phyloP scores from a whole-genome alignment of 306 rosid genomes.

The Cucurbita pepo region DNA sequence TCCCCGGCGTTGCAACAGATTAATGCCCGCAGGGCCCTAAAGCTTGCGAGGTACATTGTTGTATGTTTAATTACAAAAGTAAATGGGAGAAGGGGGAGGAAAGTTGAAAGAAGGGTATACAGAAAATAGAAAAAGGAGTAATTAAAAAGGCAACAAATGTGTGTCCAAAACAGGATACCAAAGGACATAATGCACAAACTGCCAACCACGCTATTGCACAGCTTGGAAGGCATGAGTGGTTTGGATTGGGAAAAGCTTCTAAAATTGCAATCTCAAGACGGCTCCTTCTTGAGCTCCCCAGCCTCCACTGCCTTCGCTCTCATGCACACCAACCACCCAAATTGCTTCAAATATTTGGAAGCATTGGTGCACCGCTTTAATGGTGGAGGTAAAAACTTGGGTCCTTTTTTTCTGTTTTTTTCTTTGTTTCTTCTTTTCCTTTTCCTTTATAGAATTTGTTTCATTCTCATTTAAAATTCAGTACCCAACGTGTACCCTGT shows the following conservation, averaged over 20 bases:
- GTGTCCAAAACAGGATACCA: slow-evolving; percentile 51
- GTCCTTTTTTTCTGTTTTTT: neutral
- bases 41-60: slow-evolving; percentile 42
- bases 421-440: neutral
- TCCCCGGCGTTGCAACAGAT: slow-evolving; percentile 53
- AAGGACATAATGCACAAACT: slow-evolving; percentile 74
- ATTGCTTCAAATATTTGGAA: slow-evolving; percentile 50
- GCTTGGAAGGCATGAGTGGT: slow-evolving; percentile 85
- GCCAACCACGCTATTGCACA: slow-evolving; percentile 77
- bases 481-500: slow-evolving; percentile 83
- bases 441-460: neutral
- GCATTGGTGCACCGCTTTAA: slow-evolving; percentile 38
- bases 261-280: slow-evolving; percentile 66
- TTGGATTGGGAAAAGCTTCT: slow-evolving; percentile 79
- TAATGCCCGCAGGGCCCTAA: slow-evolving; percentile 37
- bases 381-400: slow-evolving; percentile 62
- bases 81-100: too few relatives aligned
- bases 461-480: neutral
- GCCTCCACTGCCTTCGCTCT: slow-evolving; percentile 88
- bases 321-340: slow-evolving; percentile 52
- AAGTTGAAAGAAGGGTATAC: neutral
- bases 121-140: neutral
- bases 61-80: too few relatives aligned
- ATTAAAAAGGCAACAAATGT: neutral
- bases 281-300: slow-evolving; percentile 86